These are phyloP conservation scores for Apiotrichum gracile DNA, from an alignment of 1,284 basidiomycete species.

Conservation along the genomic window DNA sequence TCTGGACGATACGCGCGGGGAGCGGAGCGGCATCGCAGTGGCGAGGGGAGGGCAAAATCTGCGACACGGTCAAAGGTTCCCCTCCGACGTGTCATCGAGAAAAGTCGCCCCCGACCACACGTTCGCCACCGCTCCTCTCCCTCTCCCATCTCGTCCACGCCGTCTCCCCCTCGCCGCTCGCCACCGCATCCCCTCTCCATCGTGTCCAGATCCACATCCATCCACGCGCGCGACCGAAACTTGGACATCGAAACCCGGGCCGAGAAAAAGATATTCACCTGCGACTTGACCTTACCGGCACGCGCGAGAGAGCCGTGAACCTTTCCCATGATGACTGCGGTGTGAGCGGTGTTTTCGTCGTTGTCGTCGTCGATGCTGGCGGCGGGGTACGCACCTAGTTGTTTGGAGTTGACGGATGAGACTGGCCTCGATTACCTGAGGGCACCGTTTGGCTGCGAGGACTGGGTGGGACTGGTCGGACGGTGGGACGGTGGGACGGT, in stretches of 20 bases:
- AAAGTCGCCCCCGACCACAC: too few species aligned
- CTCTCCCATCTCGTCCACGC: background rate
- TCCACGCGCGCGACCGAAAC: background rate
- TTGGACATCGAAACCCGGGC: background rate
- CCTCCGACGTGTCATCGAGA: too few species aligned
- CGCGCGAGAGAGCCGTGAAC: constrained; percentile 99
- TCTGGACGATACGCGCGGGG: too few species aligned
- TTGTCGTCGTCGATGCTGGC: constrained; percentile 1
- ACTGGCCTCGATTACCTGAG: background rate
- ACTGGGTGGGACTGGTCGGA: background rate
- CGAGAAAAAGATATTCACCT: constrained; percentile 48
- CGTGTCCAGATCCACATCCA: background rate
- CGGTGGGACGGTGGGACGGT: background rate
- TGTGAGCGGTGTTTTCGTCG: background rate
- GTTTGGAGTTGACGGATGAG: background rate
- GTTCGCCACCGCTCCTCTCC: background rate
- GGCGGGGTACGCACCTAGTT: background rate
- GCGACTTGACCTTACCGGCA: constrained; percentile 99
- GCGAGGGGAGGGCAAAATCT: too few species aligned
- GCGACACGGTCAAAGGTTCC: too few species aligned
- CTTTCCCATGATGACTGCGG: constrained; percentile 51
- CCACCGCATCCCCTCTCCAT: background rate
- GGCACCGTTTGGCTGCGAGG: background rate
- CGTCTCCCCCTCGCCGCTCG: too few species aligned
- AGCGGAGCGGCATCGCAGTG: background rate